Base-by-base conservation (phyloP, 164 flowering plant genomes). In the Stephania japonica region DNA sequence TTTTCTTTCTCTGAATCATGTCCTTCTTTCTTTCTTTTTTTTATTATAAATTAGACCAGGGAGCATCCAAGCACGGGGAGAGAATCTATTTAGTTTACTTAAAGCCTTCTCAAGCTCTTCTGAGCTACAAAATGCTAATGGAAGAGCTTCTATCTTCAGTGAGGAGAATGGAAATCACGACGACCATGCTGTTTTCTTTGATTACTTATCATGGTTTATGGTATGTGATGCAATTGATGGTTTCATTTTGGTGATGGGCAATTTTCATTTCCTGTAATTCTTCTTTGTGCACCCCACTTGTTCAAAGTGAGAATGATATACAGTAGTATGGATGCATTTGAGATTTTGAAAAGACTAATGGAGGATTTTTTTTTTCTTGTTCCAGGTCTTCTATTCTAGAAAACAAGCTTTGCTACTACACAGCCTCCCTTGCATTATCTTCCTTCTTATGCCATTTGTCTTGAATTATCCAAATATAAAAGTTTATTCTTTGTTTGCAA, bases 1-100 rank as follows among this genome's bases (percentile, higher is more conserved):
- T 26, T 26, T 61, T 38, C 32, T 41, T 71, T 49, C 67, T 76
- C 16, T 42, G 75, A 70, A 49, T 18, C 67, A 71, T 61, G 41
- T 74, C 56, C n/a, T n/a, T 75, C 64, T 75, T 32, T 32, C 38
- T 32, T 32, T 32, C 38, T 32, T 32, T 32, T 32, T 32, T 32
- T 32, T 4, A 32, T 43, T 73, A n/a, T 69, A 50, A 73, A 72
- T 63, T 78, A 95, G 99, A 85, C 97, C 98, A 53, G 98, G 99
- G 75, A 95, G 98, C 85, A 84, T 95, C 72, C 98, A 95, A 89
- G 98, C 98, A 76, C 97, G 99, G 44, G 99, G 99, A 77, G 97
- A 95, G 13, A 95, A 95, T 82, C 79, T 95, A 81, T 80, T 89
- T 73, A 89, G 89, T 69, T 26, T 91, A 70, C 73, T 89, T 25